Conservation (phyloP, 2,329 filamentous ascomycete species). For the Helotiales sp. region DNA sequence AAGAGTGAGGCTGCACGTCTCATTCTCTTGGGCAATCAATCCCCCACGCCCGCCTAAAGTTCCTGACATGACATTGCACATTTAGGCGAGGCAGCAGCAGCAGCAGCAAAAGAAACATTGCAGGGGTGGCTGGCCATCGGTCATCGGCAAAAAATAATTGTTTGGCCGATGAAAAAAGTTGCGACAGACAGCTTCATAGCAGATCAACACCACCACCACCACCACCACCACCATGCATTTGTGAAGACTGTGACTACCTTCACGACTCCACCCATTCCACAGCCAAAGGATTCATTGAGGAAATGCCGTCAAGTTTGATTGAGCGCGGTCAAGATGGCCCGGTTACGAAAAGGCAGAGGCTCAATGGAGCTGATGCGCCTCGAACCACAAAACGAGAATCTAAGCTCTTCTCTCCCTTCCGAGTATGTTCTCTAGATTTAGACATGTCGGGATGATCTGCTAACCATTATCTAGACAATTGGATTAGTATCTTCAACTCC, state of each 20-base stretch:
- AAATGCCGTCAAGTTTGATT: conserved; percentile 51
- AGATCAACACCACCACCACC: not conserved
- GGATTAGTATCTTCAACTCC: conserved; percentile 89
- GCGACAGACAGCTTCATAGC: not conserved
- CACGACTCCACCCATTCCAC: not conserved
- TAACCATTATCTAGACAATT: conserved; percentile 67
- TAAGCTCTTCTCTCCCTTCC: conserved; percentile 89
- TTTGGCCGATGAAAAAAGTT: conserved; percentile 13
- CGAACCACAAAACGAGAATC: conserved; percentile 60
- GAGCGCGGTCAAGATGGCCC: conserved; percentile 59
- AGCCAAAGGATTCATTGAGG: conserved; percentile 13
- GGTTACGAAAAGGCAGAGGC: conserved; percentile 78
- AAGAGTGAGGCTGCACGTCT: not conserved
- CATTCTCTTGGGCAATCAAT: not conserved
- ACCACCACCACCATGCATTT: conserved; percentile 5
- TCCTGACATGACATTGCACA: not conserved
- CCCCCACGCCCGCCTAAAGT: not conserved
- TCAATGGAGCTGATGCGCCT: conserved; percentile 50
- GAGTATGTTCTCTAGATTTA: conserved; percentile 61
- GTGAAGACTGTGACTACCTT: conserved; percentile 1
- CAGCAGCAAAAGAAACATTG: not conserved
- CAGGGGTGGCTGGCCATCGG: not conserved
- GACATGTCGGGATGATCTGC: conserved; percentile 3
- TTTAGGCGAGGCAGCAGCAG: conserved; percentile 2
- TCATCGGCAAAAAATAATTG: conserved; percentile 4